These are phyloP conservation scores for Neonectria sp. DNA, from an alignment of 2,329 filamentous ascomycete species.

Conservation along the genomic window DNA sequence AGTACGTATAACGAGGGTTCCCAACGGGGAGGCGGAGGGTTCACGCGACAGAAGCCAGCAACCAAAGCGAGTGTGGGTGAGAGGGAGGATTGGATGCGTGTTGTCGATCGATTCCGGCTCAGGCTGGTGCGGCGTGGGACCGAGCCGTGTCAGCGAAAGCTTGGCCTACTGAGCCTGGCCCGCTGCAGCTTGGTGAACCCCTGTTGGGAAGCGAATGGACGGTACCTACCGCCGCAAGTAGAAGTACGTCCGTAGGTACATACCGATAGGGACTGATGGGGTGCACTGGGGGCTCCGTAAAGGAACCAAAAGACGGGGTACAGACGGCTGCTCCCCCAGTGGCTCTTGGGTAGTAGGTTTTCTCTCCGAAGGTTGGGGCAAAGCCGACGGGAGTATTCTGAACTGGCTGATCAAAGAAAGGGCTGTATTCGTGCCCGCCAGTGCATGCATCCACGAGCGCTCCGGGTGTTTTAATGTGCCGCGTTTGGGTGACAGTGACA, in stretches of 20 bases:
- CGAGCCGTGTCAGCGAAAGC: slow-evolving; percentile 28
- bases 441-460: too few species aligned
- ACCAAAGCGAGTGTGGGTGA: neutral
- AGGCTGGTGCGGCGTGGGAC: slow-evolving; percentile 34
- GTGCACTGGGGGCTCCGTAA: neutral
- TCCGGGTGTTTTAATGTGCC: neutral
- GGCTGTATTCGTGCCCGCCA: neutral
- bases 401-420: neutral
- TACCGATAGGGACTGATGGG: neutral
- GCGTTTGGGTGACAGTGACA: neutral
- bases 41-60: neutral
- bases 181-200: neutral
- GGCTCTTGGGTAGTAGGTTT: too few species aligned
- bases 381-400: too few species aligned
- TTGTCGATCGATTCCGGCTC: slow-evolving; percentile 36
- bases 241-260: neutral
- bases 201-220: slow-evolving; percentile 10
- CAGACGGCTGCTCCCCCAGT: neutral
- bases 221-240: neutral
- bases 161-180: slow-evolving; percentile 28
- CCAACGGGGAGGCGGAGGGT: slow-evolving; percentile 37
- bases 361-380: too few species aligned
- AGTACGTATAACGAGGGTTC: slow-evolving; percentile 19
- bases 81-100: slow-evolving; percentile 24
- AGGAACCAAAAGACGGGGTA: neutral